Conservation (phyloP, 108 stramenopile genomes). For the Nitzschia sp. region DNA sequence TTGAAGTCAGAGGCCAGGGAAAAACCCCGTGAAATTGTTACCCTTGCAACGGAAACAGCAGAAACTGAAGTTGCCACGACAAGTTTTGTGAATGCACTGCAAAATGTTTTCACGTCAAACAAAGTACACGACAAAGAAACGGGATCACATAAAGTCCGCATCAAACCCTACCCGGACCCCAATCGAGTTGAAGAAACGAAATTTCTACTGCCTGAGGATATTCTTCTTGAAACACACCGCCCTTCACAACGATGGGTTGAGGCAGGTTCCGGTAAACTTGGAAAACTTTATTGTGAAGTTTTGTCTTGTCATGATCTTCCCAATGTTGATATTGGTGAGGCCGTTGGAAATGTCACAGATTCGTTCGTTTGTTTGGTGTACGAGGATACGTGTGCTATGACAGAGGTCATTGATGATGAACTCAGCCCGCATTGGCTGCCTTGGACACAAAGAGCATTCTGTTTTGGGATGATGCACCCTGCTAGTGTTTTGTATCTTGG, state of each 20-base stretch:
- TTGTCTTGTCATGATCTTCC: constrained; percentile 62
- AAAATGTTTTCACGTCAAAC: constrained; percentile 22
- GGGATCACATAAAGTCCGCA: constrained; percentile 23
- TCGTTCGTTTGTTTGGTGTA: constrained; percentile 65
- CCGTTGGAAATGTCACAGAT: constrained; percentile 65
- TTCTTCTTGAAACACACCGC: constrained; percentile 44
- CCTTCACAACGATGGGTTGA: constrained; percentile 66
- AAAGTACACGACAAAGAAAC: constrained; percentile 20
- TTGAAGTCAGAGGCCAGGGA: constrained; percentile 4
- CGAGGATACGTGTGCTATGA: constrained; percentile 65
- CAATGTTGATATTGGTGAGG: constrained; percentile 61
- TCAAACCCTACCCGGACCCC: constrained; percentile 77
- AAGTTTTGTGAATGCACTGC: constrained; percentile 36
- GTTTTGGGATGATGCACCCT: constrained; percentile 62
- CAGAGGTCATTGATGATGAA: constrained; percentile 65
- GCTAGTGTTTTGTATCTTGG: constrained; percentile 53
- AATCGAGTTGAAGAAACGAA: constrained; percentile 36
- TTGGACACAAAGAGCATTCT: constrained; percentile 71
- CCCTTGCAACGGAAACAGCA: constrained; percentile 53
- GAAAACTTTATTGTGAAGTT: constrained; percentile 64
- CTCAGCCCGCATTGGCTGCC: constrained; percentile 68
- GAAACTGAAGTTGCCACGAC: constrained; percentile 44
- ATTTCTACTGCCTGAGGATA: constrained; percentile 47
- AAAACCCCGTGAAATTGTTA: constrained; percentile 15
- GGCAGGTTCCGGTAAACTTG: constrained; percentile 62